Conservation (phyloP, 1,139 yeast species). For the Protomyces arabidopsidicola region DNA sequence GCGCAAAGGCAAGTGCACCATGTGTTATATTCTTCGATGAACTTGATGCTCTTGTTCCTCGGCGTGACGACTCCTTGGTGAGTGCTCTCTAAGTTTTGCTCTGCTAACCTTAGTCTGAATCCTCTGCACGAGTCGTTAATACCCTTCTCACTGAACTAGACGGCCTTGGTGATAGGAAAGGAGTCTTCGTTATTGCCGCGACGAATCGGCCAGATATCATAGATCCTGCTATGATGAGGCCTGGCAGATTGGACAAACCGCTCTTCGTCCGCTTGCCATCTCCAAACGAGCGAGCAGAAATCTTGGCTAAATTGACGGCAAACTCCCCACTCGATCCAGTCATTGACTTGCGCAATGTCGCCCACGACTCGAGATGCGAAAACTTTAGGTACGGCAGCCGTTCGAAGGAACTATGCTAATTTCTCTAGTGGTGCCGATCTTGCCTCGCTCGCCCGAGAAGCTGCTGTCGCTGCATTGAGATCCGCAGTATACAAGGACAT, state of each 20-base stretch:
- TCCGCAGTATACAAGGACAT: conserved; percentile 54
- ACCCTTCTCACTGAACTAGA: conserved; percentile 89
- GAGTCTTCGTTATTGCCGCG: conserved; percentile 93
- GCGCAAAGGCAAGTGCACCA: conserved; percentile 93
- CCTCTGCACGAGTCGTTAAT: conserved; percentile 90
- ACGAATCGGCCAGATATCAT: conserved; percentile 98
- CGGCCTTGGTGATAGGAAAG: conserved; percentile 87
- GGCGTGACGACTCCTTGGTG: conserved; percentile 70
- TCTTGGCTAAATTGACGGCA: conserved; percentile 71
- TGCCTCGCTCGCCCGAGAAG: conserved; percentile 85
- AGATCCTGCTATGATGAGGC: conserved; percentile 96
- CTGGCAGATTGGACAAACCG: conserved; percentile 93
- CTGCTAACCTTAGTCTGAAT: conserved; percentile 52
- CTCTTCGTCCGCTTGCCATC: conserved; percentile 85
- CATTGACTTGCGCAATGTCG: conserved; percentile 59
- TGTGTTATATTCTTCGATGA: conserved; percentile 96
- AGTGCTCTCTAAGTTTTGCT: background rate
- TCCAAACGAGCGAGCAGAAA: conserved; percentile 70
- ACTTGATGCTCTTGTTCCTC: conserved; percentile 90
- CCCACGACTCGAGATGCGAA: conserved; percentile 72
- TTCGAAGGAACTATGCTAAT: background rate
- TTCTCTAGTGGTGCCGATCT: conserved; percentile 71
- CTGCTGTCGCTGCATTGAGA: conserved; percentile 83
- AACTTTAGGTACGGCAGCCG: conserved; percentile 49
- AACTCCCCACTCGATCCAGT: conserved; percentile 67